Base-by-base conservation (phyloP, 1,284 basidiomycete species). In the Rhodotorula sp. region DNA sequence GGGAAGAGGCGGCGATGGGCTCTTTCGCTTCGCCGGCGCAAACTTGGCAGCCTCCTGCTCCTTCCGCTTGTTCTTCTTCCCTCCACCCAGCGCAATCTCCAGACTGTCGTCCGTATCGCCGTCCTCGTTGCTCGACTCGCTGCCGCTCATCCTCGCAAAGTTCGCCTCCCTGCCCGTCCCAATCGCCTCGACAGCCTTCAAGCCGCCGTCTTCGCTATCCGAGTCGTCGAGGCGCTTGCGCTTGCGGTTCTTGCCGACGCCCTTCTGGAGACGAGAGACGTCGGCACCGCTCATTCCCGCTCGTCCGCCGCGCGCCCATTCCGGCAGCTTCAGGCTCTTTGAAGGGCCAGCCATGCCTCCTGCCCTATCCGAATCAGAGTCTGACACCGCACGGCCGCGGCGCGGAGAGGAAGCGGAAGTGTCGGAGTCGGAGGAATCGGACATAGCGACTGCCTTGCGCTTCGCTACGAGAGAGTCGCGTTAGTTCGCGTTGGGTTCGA, bases 251-350 rank as follows among this genome's bases (percentile, higher is more conserved):
- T 44, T 52, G 27, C 54, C 48, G 24, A 17, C n/a, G 24, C 64
- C 46, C 20, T 59, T 54, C 34, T 53, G 22, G 9, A 46, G 19
- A n/a, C 57, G 51, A 20, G 34, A 24, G n/a, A 47, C 36, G 36
- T 65, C 64, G 27, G 64, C 64, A 6, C 64, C 64, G 52, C 64
- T 65, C 44, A 34, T n/a, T 11, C 39, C 30, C 32, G 64, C 44
- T 24, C 44, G 22, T 24, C 51, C 30, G 6, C 30, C 22, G 6
- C 54, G 49, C n/a, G 64, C 64, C 64, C 64, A 65, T 4, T 22
- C 57, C 6, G 64, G 64, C 19, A 65, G 44, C 19, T 59, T 47
- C 15, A 63, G 27, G 17, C 22, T 17, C 47, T 56, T 56, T 5
- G 39, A 29, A 5, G 29, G 27, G 4, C 46, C 20, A 15, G 61